Evolutionary conservation across 208 protist genomes (phyloP), one percentile per base, ranked within the genome.

Genomic region (Wallacemonas sp.): DNA sequence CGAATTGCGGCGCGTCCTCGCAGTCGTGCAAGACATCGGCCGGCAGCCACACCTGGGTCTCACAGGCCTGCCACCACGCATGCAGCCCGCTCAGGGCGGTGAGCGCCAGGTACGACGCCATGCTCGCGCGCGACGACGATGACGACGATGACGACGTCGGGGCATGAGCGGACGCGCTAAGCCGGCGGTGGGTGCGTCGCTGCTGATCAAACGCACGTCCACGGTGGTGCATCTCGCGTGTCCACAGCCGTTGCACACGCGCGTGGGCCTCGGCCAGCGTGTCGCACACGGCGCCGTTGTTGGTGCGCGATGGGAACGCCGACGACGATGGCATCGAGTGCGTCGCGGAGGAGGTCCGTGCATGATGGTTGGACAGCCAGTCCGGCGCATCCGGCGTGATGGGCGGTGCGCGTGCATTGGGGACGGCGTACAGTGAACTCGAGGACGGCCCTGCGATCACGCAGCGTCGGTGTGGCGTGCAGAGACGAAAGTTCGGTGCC

Each of bases 221-320:
- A 23, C 32, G 52, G 3, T 3, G 4, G n/a, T 3, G 7, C 32
- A 59, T 59, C 31, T 59, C 52, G 5, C 18, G 31, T 3, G 16
- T 4, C 52, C 52, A 59, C 31, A 59, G 31, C 26, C n/a, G n/a
- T n/a, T 59, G 31, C 14, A 39, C 57, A 32, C 57, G 48, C 12
- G 31, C 62, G 22, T 67, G 62, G n/a, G 62, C 62, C 44, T 67
- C 62, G 5, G 62, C 62, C 31, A 67, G 3, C 3, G 32, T 48
- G 8, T 1, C 11, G 25, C 48, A 67, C 32, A 67, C 44, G 7
- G 28, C 44, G 36, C 10, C 10, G 36, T 14, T 14, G 7, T n/a
- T n/a, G n/a, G n/a, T n/a, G n/a, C n/a, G n/a, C n/a, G n/a, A n/a
- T n/a, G n/a, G n/a, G 36, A 41, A 7, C 14, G 36, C 36, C 36